phyloP scores from a whole-genome alignment of 1,284 basidiomycete species.

The Clitocybe nebularis region DNA sequence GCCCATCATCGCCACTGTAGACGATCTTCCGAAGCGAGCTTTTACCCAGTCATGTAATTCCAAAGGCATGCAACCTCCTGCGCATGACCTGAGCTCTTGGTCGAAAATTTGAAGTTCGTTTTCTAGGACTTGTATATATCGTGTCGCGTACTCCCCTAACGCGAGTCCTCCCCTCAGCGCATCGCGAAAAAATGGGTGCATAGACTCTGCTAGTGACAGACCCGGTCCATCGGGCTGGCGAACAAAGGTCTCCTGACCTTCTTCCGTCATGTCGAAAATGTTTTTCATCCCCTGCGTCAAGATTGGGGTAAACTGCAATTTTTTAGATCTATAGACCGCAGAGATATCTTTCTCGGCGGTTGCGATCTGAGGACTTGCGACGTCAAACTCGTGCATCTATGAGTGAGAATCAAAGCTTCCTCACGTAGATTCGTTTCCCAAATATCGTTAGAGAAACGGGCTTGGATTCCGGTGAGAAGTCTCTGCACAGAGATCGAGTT shows the following conservation, averaged over 20 bases:
- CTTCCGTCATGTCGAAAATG: not conserved
- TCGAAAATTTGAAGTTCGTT: not conserved
- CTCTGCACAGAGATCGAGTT: not conserved
- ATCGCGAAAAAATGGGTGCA: not conserved
- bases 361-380: not conserved
- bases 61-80: not conserved
- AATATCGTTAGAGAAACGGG: not conserved
- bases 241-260: not conserved
- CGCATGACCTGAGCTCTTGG: not conserved
- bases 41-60: not conserved
- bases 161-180: not conserved
- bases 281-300: not conserved
- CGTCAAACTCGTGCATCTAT: not conserved
- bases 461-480: not conserved
- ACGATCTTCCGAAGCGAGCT: not conserved
- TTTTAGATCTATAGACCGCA: not conserved
- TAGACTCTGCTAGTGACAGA: not conserved
- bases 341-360: not conserved
- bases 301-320: not conserved
- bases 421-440: not conserved
- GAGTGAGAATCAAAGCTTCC: not conserved
- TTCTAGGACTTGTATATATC: not conserved
- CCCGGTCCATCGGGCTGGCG: not conserved
- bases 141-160: not conserved
- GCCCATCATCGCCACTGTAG: slow-evolving; percentile 4